A percentile compares a stretch with the other conserved stretches of the same genome.
These are phyloP conservation scores for Phytophthora ohioensis DNA, from an alignment of 352 stramenopile species.

Conservation along the genomic window DNA sequence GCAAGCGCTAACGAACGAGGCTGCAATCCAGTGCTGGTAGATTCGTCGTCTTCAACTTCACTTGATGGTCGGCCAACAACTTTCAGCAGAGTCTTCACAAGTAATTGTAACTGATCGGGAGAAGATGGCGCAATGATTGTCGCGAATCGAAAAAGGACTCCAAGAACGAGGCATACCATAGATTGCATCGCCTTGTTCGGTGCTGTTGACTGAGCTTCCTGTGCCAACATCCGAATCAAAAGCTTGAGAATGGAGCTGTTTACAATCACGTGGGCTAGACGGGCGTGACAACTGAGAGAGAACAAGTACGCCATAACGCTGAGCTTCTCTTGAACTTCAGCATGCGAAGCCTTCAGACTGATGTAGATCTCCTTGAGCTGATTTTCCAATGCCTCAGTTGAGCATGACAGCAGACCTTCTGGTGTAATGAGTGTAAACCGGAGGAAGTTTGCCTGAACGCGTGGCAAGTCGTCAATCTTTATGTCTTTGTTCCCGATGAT, in stretches of 20 bases:
- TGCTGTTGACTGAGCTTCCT: slow-evolving; percentile 29
- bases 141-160: slow-evolving; percentile 73
- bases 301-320: slow-evolving; percentile 73
- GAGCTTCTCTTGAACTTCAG: slow-evolving; percentile 45
- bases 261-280: slow-evolving; percentile 82
- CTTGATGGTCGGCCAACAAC: slow-evolving; percentile 14
- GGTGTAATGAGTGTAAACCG: slow-evolving; percentile 50
- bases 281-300: slow-evolving; percentile 54
- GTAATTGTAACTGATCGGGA: slow-evolving; percentile 56
- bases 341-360: slow-evolving; percentile 53
- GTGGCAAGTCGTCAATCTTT: slow-evolving; percentile 42
- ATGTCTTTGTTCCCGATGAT: slow-evolving; percentile 70
- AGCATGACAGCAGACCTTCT: slow-evolving; percentile 51
- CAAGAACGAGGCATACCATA: slow-evolving; percentile 69
- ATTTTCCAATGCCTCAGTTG: slow-evolving; percentile 63
- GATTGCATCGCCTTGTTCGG: slow-evolving; percentile 38
- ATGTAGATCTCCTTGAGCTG: slow-evolving; percentile 84
- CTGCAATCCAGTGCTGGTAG: slow-evolving; percentile 8
- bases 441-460: slow-evolving; percentile 39
- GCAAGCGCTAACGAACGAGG: slow-evolving; percentile 47
- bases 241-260: slow-evolving; percentile 83
- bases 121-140: slow-evolving; percentile 76
- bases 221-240: slow-evolving; percentile 59
- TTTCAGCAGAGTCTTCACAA: slow-evolving; percentile 51
- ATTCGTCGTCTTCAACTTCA: neutral